Conservation (phyloP, 148 eudicot species). For the Amaranthus hypochondriacus region DNA sequence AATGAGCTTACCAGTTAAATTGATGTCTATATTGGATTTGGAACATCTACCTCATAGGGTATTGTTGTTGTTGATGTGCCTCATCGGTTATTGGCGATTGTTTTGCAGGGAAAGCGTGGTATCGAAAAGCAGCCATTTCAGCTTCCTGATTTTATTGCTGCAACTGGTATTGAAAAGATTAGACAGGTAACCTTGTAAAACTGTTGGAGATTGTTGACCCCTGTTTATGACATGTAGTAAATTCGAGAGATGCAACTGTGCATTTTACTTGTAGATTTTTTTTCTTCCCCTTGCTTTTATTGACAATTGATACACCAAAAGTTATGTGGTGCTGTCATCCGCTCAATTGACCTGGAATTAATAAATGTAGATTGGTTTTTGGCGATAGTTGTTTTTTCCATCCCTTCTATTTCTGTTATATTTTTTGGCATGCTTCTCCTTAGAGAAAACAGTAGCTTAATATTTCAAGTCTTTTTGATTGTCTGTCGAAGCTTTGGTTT, state of each 20-base stretch:
- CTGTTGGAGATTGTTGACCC: neutral
- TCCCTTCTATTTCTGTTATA: no score
- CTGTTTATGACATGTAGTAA: neutral
- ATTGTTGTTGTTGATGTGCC: neutral
- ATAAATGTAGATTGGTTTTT: no score
- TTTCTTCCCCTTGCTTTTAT: no score
- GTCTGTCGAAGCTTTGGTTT: neutral
- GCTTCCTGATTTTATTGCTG: constrained; percentile 99
- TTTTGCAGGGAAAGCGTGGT: constrained; percentile 95
- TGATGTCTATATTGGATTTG: constrained; percentile 9
- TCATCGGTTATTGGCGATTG: constrained; percentile 32
- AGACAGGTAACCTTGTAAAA: constrained; percentile 58
- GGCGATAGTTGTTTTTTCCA: no score
- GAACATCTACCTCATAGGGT: neutral
- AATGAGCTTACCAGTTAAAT: neutral
- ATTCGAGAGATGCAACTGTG: neutral
- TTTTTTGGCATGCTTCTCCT: neutral
- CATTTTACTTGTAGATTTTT: no score
- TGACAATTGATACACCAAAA: no score
- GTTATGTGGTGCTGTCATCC: no score
- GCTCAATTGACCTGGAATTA: no score
- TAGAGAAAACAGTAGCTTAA: neutral
- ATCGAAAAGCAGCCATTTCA: constrained; percentile 98
- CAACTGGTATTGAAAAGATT: constrained; percentile 96
- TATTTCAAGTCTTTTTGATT: neutral